Base-by-base conservation (phyloP, 2,329 filamentous ascomycete species). In the Dactylellina sp. region DNA sequence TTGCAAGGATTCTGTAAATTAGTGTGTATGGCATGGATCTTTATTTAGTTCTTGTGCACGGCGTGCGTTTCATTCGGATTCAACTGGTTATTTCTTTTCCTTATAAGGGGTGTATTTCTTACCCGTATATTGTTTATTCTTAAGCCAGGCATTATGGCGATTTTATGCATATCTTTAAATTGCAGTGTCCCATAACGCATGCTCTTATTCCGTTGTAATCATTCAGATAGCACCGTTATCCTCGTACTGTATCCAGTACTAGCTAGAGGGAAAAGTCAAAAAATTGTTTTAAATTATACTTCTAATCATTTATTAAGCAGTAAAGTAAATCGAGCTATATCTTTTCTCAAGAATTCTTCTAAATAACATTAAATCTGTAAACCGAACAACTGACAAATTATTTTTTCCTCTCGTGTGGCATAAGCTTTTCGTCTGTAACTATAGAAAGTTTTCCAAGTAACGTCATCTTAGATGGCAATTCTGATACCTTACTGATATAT, bases 1-100 rank as follows among this genome's bases (percentile, higher is more conserved):
- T 18, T 39, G 22, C 46, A 47, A 37, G 47, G 40, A n/a, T 49
- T 53, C 52, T 65, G 60, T 72, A 65, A 64, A 65, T 46, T 65
- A 65, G 28, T 72, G 35, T 56, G 47, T 52, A 25, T 37, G 44
- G 46, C 39, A 20, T 37, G 46, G 55, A 61, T 53, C 52, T 35
- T 25, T 55, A 20, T 42, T 25, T 28, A 4, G 50, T 61, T 47
- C 32, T 37, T 55, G 20, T 39, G 40, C 59, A 63, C 39, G 59
- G 57, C 42, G 66, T 59, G 35, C 25, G 53, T 52, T 55, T 40
- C 49, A 53, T 53, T 35, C 25, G 16, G 28, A 7, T 57, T 44
- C 40, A 35, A 56, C 35, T 47, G 40, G 49, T 2, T 7, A 53
- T 71, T 57, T 71, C 22, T 37, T 32, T 50, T 62, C 14, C 18